A percentile compares a stretch with the other conserved stretches of the same genome.
These are phyloP conservation scores for Phytophthora pluvialis DNA, from an alignment of 352 stramenopile genomes.

Conservation along the genomic window DNA sequence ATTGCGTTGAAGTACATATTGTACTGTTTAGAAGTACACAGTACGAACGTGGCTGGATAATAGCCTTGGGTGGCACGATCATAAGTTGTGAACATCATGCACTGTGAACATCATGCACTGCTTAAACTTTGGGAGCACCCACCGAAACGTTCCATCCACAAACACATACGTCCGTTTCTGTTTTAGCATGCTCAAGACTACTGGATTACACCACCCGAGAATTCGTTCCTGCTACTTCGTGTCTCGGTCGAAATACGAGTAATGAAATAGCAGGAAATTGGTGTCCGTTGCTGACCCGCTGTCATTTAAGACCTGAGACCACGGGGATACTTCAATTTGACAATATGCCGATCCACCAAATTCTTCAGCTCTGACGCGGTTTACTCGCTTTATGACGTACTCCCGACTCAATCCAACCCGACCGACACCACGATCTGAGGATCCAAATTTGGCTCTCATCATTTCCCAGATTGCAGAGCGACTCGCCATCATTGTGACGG, in stretches of 20 bases:
- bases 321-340: slow-evolving; percentile 7
- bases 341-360: slow-evolving; percentile 3
- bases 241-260: slow-evolving; percentile 1
- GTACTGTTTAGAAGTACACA: slow-evolving; percentile 10
- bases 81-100: too few species aligned
- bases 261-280: too few species aligned
- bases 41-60: slow-evolving; percentile 9
- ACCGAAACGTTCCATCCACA: slow-evolving; percentile 35
- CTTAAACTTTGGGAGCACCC: slow-evolving; percentile 15
- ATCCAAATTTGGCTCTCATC: not conserved
- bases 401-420: not conserved
- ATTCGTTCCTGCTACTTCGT: not conserved
- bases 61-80: slow-evolving; percentile 12
- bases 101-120: slow-evolving; percentile 26
- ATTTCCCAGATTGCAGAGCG: not conserved
- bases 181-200: not conserved
- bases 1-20: slow-evolving; percentile 28
- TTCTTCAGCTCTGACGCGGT: not conserved
- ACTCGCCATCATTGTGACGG: not conserved
- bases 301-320: not conserved
- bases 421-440: not conserved
- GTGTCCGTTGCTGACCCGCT: not conserved
- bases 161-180: slow-evolving; percentile 24
- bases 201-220: not conserved
- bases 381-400: not conserved